phyloP scores from a whole-genome alignment of 768 basidiomycete species.

The Mycena belliarum region DNA sequence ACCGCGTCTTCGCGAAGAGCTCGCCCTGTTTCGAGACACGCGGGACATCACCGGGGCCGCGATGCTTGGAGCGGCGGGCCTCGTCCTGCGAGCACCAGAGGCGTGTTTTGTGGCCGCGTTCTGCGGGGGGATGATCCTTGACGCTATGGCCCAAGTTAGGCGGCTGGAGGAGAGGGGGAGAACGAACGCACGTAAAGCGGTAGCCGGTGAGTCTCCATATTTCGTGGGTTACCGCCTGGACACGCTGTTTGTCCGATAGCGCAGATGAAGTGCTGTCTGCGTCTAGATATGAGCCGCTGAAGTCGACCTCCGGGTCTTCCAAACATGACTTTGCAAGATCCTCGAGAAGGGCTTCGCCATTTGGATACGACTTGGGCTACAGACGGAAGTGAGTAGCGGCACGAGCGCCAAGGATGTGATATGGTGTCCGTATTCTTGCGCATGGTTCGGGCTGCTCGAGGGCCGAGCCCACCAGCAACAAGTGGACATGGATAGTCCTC shows the following conservation, averaged over 20 bases:
- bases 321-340: conserved; percentile 5
- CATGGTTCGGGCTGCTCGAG: too few relatives aligned
- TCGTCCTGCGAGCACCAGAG: conserved; percentile 55
- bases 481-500: too few relatives aligned
- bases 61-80: conserved; percentile 41
- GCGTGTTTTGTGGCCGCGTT: conserved; percentile 50
- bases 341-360: conserved; percentile 7
- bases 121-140: conserved; percentile 50
- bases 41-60: conserved; percentile 32
- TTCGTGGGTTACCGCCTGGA: conserved; percentile 43
- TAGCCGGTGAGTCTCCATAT: conserved; percentile 53
- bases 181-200: conserved; percentile 47
- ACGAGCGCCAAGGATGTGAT: not conserved
- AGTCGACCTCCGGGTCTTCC: conserved; percentile 38
- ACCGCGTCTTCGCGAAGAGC: conserved; percentile 41
- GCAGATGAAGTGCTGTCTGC: conserved; percentile 25
- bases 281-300: conserved; percentile 44
- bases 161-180: not conserved
- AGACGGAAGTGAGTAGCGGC: not conserved
- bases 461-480: too few relatives aligned
- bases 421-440: too few relatives aligned
- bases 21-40: conserved; percentile 39
- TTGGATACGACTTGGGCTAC: conserved; percentile 14
- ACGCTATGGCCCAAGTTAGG: conserved; percentile 32
- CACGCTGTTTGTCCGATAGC: conserved; percentile 38